Percentiles rank a stretch among this genome's conserved stretches.
These are phyloP conservation scores for Coniochaeta sp. DNA, from an alignment of 2,329 filamentous ascomycete species.

Conservation along the genomic window DNA sequence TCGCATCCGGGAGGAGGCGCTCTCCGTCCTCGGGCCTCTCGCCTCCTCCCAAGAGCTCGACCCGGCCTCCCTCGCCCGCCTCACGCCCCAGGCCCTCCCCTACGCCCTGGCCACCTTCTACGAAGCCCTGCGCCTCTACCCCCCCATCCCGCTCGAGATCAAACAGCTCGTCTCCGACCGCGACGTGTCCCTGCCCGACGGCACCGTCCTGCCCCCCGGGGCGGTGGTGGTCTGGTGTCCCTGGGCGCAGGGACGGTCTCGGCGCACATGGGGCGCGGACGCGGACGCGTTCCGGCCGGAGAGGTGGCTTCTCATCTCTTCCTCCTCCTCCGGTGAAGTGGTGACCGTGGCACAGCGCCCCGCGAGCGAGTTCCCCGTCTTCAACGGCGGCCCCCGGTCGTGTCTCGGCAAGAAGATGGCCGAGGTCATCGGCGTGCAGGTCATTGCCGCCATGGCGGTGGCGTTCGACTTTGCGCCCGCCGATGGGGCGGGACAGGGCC, in stretches of 20 bases:
- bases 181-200: constrained; percentile 49
- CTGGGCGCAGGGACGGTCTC: constrained; percentile 57
- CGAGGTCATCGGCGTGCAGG: constrained; percentile 49
- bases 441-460: constrained; percentile 40
- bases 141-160: constrained; percentile 60
- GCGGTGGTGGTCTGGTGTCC: constrained; percentile 56
- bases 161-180: constrained; percentile 42
- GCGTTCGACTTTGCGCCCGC: constrained; percentile 43
- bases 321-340: background rate
- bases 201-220: constrained; percentile 45
- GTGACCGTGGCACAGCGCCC: constrained; percentile 31
- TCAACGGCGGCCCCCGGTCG: constrained; percentile 54
- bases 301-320: constrained; percentile 37
- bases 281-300: constrained; percentile 48
- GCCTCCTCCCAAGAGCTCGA: constrained; percentile 10
- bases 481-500: constrained; percentile 19
- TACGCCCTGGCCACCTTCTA: constrained; percentile 56
- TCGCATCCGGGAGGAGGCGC: constrained; percentile 35
- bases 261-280: constrained; percentile 47
- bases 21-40: constrained; percentile 15
- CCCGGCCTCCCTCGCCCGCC: constrained; percentile 20
- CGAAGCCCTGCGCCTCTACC: constrained; percentile 54
- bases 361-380: constrained; percentile 53
- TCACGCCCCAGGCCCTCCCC: constrained; percentile 37
- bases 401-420: constrained; percentile 61